phyloP scores from a whole-genome alignment of 768 basidiomycete genomes.

The Mycena vitilis region DNA sequence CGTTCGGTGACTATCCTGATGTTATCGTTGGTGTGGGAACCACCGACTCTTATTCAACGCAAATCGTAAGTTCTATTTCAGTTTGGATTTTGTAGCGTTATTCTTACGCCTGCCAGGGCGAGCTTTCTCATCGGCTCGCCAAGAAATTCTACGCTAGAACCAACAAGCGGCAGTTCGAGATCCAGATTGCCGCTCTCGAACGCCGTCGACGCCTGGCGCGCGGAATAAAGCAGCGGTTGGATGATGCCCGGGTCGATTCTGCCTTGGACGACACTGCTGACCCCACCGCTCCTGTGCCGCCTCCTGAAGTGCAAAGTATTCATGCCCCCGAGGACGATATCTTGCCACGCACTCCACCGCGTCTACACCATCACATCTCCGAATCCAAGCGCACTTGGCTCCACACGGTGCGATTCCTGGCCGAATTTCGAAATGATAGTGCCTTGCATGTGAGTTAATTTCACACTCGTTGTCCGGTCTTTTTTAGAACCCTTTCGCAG shows the following conservation, averaged over 20 bases:
- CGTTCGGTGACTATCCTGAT: too few relatives aligned
- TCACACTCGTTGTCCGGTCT: too few relatives aligned
- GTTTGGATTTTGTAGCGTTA: neutral
- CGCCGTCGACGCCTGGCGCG: slow-evolving; percentile 15
- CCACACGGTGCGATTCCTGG: too few relatives aligned
- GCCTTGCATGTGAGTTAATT: neutral
- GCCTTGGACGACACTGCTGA: neutral
- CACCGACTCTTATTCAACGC: too few relatives aligned
- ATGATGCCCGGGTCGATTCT: neutral
- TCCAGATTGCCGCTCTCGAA: slow-evolving; percentile 37
- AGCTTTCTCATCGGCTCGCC: slow-evolving; percentile 42
- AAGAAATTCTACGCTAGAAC: slow-evolving; percentile 45
- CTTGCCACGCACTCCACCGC: slow-evolving; percentile 8
- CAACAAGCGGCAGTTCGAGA: slow-evolving; percentile 40
- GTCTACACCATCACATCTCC: slow-evolving; percentile 22
- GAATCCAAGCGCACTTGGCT: slow-evolving; percentile 13
- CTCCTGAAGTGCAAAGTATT: too few relatives aligned
- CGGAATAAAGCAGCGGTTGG: neutral
- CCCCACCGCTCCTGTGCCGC: too few relatives aligned
- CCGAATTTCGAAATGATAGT: slow-evolving; percentile 7
- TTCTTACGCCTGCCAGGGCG: slow-evolving; percentile 40
- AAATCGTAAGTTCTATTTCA: slow-evolving; percentile 36
- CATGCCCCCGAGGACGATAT: neutral
- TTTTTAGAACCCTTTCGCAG: neutral
- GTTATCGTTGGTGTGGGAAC: too few relatives aligned